These are phyloP conservation scores for Naegleria fowleri DNA, from an alignment of 208 protist species.

Conservation along the genomic window DNA sequence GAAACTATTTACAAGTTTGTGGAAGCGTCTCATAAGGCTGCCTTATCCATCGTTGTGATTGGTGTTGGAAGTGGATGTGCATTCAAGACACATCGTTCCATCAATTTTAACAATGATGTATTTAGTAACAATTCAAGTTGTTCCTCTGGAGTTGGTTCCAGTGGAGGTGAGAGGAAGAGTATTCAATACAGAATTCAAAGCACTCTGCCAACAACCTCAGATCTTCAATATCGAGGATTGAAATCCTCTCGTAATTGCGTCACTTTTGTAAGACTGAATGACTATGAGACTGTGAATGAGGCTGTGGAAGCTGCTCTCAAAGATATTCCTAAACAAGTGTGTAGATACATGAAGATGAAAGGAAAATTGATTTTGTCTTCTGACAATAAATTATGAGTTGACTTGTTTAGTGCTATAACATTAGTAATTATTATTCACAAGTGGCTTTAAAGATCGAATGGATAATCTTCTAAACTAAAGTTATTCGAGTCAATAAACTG, in stretches of 20 bases:
- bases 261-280: neutral
- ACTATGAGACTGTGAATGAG: neutral
- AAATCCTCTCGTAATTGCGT: neutral
- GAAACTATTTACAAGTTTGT: slow-evolving; percentile 20
- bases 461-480: neutral
- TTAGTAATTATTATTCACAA: too few relatives aligned
- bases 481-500: neutral
- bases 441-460: neutral
- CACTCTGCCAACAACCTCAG: neutral
- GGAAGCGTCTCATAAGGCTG: slow-evolving; percentile 15
- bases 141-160: neutral
- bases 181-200: neutral
- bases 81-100: neutral
- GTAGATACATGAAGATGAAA: slow-evolving; percentile 3
- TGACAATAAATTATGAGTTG: neutral
- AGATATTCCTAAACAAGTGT: neutral
- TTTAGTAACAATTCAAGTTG: neutral
- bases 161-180: neutral
- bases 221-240: slow-evolving; percentile 13
- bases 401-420: too few relatives aligned
- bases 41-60: neutral
- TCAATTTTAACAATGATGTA: neutral
- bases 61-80: neutral
- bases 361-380: neutral
- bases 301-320: neutral